A percentile compares a stretch with the other conserved stretches of the same genome.
Conservation (phyloP, 805 yeast genomes). For the Yarrowia osloensis region DNA sequence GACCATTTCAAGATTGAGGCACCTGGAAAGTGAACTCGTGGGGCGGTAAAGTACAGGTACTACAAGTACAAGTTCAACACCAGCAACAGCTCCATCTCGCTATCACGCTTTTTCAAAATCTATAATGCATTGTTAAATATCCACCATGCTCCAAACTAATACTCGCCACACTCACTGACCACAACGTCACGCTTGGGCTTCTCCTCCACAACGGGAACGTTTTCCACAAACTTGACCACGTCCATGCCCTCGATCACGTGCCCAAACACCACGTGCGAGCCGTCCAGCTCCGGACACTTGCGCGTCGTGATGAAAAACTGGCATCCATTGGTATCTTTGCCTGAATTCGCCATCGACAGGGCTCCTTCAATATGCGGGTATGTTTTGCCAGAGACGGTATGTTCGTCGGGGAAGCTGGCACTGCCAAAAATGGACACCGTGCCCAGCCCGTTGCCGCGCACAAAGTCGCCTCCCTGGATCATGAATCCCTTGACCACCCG, state of each 20-base stretch:
- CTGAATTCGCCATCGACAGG: slow-evolving; percentile 62
- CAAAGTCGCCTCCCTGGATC: slow-evolving; percentile 54
- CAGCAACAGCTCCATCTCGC: too few relatives aligned
- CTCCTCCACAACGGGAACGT: slow-evolving; percentile 34
- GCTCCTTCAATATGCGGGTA: slow-evolving; percentile 35
- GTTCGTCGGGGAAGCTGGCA: slow-evolving; percentile 49
- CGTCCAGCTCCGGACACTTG: slow-evolving; percentile 47
- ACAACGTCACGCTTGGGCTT: slow-evolving; percentile 36
- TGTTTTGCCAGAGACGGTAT: slow-evolving; percentile 38
- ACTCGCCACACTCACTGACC: slow-evolving; percentile 46
- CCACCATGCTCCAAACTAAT: slow-evolving; percentile 23
- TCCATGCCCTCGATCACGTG: slow-evolving; percentile 49
- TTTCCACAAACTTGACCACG: slow-evolving; percentile 39
- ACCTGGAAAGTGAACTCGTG: too few relatives aligned
- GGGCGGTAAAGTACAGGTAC: too few relatives aligned
- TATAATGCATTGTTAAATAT: background rate
- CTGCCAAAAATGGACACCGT: slow-evolving; percentile 47
- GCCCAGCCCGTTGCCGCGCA: slow-evolving; percentile 51
- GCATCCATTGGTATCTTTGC: slow-evolving; percentile 62
- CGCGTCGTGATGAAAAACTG: slow-evolving; percentile 52
- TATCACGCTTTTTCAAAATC: too few relatives aligned
- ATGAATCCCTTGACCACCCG: slow-evolving; percentile 50
- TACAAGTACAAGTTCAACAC: too few relatives aligned
- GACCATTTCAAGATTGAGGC: too few relatives aligned
- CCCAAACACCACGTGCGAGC: slow-evolving; percentile 55